Percentiles rank a stretch among this genome's conserved stretches.
phyloP scores from a whole-genome alignment of 805 yeast genomes.

The Monosporozyma aerobia region DNA sequence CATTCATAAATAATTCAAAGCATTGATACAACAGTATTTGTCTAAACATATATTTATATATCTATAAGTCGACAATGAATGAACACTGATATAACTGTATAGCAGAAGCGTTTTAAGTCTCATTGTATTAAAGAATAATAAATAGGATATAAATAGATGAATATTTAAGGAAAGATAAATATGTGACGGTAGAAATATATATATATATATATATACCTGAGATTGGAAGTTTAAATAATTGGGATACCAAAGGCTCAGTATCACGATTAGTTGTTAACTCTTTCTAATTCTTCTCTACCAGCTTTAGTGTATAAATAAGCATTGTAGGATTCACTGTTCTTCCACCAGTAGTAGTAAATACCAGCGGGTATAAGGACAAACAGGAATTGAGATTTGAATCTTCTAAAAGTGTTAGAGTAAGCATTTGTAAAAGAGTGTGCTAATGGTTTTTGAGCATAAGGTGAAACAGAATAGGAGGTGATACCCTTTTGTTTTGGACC shows the following conservation, averaged over 20 bases:
- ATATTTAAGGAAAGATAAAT: background rate
- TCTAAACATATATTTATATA: background rate
- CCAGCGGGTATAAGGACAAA: conserved; percentile 70
- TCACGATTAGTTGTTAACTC: conserved; percentile 29
- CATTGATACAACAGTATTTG: background rate
- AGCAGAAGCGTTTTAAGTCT: background rate
- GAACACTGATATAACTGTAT: background rate
- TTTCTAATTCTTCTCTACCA: conserved; percentile 89
- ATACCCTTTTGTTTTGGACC: conserved; percentile 80
- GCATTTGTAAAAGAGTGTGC: conserved; percentile 80
- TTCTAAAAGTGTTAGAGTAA: conserved; percentile 87
- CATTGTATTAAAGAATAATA: background rate
- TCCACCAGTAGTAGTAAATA: conserved; percentile 81
- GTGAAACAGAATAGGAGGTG: conserved; percentile 84
- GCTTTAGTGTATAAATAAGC: conserved; percentile 93
- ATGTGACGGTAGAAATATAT: background rate
- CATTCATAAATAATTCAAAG: background rate
- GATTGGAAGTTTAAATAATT: background rate
- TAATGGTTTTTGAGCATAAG: conserved; percentile 87
- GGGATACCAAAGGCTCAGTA: background rate
- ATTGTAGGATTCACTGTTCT: conserved; percentile 79
- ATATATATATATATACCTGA: background rate
- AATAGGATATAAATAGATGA: background rate
- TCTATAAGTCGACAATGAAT: background rate
- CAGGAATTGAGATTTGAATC: conserved; percentile 78